phyloP scores from a whole-genome alignment of 768 basidiomycete species.

The Amanita brunnescens region DNA sequence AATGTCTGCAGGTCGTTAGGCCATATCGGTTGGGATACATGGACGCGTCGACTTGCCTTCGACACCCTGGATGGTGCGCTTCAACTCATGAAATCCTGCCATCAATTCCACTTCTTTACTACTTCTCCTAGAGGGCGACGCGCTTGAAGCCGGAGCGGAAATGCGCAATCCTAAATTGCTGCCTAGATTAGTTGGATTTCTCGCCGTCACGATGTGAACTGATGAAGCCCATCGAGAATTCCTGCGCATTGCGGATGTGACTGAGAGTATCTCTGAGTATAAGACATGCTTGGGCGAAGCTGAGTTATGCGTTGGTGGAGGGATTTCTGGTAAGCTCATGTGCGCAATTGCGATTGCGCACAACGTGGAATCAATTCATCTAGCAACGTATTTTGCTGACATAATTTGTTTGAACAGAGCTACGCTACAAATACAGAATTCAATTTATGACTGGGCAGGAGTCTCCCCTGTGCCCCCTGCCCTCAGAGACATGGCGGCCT shows the following conservation, averaged over 20 bases:
- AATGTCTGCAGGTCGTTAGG: constrained; percentile 40
- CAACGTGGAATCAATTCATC: too few species aligned
- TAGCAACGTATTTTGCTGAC: constrained; percentile 6
- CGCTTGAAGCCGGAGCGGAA: constrained; percentile 36
- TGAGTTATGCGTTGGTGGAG: constrained; percentile 16
- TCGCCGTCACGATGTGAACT: constrained; percentile 48
- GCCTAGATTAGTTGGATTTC: constrained; percentile 62
- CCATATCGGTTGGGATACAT: neutral
- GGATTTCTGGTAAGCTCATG: neutral
- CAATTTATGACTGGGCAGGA: constrained; percentile 14
- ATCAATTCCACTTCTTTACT: constrained; percentile 80
- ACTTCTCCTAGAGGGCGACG: constrained; percentile 37
- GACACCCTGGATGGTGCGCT: constrained; percentile 60
- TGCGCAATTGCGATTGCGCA: neutral
- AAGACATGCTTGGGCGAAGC: constrained; percentile 72
- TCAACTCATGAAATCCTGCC: constrained; percentile 82
- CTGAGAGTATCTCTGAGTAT: constrained; percentile 82
- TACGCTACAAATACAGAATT: constrained; percentile 5
- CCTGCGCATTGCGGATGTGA: constrained; percentile 94
- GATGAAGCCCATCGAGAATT: constrained; percentile 93
- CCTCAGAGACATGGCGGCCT: constrained; percentile 77
- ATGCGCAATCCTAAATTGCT: constrained; percentile 68
- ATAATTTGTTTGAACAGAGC: constrained; percentile 9
- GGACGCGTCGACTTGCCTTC: constrained; percentile 38
- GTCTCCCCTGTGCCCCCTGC: constrained; percentile 29